These are phyloP conservation scores for Alternaria burnsii DNA, from an alignment of 2,329 filamentous ascomycete species.

Conservation along the genomic window DNA sequence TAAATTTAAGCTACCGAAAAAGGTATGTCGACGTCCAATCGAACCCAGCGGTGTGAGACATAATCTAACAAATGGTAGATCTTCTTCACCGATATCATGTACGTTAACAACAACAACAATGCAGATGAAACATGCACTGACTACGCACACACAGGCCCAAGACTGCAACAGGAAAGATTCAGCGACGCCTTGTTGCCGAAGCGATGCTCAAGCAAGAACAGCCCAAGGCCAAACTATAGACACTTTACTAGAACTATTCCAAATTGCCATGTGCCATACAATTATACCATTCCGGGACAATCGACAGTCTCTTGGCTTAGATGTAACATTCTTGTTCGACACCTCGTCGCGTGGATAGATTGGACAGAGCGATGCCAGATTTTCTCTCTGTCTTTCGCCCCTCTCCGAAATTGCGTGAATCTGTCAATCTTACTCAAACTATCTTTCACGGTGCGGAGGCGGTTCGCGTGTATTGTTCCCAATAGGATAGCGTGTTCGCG, in stretches of 20 bases:
- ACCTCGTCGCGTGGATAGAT: slow-evolving; percentile 18
- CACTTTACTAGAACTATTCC: slow-evolving; percentile 5
- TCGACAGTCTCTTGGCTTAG: slow-evolving; percentile 10
- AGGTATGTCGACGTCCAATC: slow-evolving; percentile 60
- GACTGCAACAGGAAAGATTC: slow-evolving; percentile 91
- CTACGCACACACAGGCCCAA: slow-evolving; percentile 63
- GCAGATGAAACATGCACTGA: slow-evolving; percentile 15
- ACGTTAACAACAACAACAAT: slow-evolving; percentile 7
- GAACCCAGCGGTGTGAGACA: slow-evolving; percentile 16
- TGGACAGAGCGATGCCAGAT: slow-evolving; percentile 14
- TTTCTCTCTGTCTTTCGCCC: slow-evolving; percentile 7
- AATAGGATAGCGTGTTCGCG: slow-evolving; percentile 13
- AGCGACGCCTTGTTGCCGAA: slow-evolving; percentile 85
- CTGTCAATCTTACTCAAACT: slow-evolving; percentile 2
- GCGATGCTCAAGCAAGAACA: slow-evolving; percentile 77
- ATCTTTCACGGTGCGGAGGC: slow-evolving; percentile 7
- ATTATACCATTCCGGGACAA: slow-evolving; percentile 2
- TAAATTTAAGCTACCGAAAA: slow-evolving; percentile 87
- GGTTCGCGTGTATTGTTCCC: slow-evolving; percentile 14
- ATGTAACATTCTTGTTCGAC: slow-evolving; percentile 10
- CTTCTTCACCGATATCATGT: slow-evolving; percentile 82
- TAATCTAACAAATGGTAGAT: slow-evolving; percentile 59
- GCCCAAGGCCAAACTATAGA: slow-evolving; percentile 62
- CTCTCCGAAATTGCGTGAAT: slow-evolving; percentile 7
- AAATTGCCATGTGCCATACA: slow-evolving; percentile 13